These are phyloP conservation scores for Fusarium chlamydosporum DNA, from an alignment of 2,329 filamentous ascomycete genomes.

Conservation along the genomic window DNA sequence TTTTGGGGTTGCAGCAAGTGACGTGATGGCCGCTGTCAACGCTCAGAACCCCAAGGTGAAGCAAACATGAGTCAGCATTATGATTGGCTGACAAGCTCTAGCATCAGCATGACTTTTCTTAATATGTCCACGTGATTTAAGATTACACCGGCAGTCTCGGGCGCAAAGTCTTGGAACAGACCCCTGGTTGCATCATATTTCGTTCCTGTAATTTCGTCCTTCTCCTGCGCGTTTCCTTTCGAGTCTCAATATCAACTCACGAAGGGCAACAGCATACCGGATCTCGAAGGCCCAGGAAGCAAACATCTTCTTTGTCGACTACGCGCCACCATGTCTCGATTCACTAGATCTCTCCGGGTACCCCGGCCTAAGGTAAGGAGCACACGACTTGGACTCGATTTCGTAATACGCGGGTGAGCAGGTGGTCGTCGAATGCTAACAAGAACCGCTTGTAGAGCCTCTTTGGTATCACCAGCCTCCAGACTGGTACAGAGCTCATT, in stretches of 20 bases:
- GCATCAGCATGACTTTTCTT: slow-evolving; percentile 1
- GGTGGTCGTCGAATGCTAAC: slow-evolving; percentile 34
- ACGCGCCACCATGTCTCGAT: slow-evolving; percentile 53
- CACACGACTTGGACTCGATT: slow-evolving; percentile 20
- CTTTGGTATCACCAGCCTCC: slow-evolving; percentile 86
- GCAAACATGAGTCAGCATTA: slow-evolving; percentile 12
- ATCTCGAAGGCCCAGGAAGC: slow-evolving; percentile 8
- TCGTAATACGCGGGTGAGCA: slow-evolving; percentile 8
- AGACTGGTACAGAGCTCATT: slow-evolving; percentile 88
- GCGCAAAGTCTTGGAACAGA: slow-evolving; percentile 39
- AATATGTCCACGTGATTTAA: slow-evolving; percentile 33
- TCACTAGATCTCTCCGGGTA: slow-evolving; percentile 58
- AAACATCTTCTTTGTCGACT: slow-evolving; percentile 17
- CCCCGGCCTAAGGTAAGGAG: slow-evolving; percentile 59
- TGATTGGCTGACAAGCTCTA: slow-evolving; percentile 32
- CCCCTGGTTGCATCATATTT: slow-evolving; percentile 49
- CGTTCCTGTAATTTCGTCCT: slow-evolving; percentile 33
- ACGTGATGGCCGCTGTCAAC: slow-evolving; percentile 36
- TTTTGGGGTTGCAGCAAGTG: slow-evolving; percentile 32
- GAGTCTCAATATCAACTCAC: slow-evolving; percentile 17
- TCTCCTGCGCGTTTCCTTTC: slow-evolving; percentile 26
- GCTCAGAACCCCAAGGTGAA: slow-evolving; percentile 2
- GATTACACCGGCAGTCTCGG: slow-evolving; percentile 41
- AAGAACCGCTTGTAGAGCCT: slow-evolving; percentile 72
- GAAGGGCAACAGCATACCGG: slow-evolving; percentile 4